Evolutionary conservation across 257 asterid genomes (phyloP), one percentile per base, ranked within the genome.

Genomic region (Coffea eugenioides): DNA sequence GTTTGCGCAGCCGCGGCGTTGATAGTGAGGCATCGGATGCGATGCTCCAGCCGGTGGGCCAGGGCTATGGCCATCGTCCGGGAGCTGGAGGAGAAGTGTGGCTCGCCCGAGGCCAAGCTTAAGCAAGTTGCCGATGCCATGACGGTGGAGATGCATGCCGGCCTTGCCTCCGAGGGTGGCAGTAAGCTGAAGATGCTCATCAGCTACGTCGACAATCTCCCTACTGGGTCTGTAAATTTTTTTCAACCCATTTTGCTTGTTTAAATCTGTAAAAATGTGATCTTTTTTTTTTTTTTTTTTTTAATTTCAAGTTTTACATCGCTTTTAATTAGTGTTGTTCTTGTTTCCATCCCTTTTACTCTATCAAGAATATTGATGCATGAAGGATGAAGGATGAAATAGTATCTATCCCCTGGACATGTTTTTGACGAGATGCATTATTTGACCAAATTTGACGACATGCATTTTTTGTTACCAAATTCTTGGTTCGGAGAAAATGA

Each of bases 141-240:
- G 96, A 88, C 87, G 59, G 97, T 91, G 48, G 98, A 93, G 83
- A 91, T 93, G 97, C 98, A 91, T 79, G 97, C 98, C 61, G 98
- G 98, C 0, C 86, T 93, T 79, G 92, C 90, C 7, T 91, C 97
- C 48, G 98, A 90, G 68, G 98, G 98, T 8, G 97, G 94, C 45
- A 93, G 98, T 85, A 91, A 93, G 78, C 93, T 93, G 62, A 93
- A 93, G 87, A 93, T 93, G 98, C 94, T 93, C 72, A 90, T 93
- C 76, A 91, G 97, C 88, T 89, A 64, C 76, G 96, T 93, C 8
- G 96, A 91, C 64, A 91, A 87, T 82, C 92, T 93, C n/a, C 98
- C 98, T 23, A 89, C 93, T 23, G 97, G 97, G 97, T 93, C 13
- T 9, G 82, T 83, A 20, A 36, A 43, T 49, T 21, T 68, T 10